Conservation (phyloP, 148 eudicot species). For the Fagopyrum esculentum region DNA sequence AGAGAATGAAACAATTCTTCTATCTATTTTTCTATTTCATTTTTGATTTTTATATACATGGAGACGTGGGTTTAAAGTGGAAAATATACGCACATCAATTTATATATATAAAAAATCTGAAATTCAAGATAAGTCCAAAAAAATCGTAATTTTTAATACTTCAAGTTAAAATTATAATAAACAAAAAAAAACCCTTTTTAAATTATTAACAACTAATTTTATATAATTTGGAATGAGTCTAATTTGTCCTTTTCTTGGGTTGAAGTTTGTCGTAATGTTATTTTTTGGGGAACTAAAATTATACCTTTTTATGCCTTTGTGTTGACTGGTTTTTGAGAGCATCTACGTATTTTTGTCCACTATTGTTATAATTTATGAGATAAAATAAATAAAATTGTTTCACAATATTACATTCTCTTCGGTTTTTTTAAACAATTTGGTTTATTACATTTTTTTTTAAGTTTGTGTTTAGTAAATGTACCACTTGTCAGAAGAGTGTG, state of each 20-base stretch:
- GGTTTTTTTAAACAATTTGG: too few relatives aligned
- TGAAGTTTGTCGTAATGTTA: conserved; percentile 10
- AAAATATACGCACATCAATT: background rate
- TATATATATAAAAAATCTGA: background rate
- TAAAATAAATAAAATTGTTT: background rate
- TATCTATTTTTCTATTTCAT: background rate
- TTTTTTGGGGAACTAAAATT: background rate
- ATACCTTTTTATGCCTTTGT: background rate
- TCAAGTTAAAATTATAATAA: background rate
- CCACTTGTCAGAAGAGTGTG: too few relatives aligned
- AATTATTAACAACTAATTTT: background rate
- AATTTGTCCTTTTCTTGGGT: conserved; percentile 5
- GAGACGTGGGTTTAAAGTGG: background rate
- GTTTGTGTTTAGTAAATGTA: too few relatives aligned
- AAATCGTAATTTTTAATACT: too few relatives aligned
- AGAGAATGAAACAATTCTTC: background rate
- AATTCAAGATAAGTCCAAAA: background rate
- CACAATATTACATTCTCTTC: conserved; percentile 1
- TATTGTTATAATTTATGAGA: background rate
- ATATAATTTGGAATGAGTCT: conserved; percentile 10
- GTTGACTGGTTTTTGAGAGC: conserved; percentile 3
- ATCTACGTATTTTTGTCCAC: background rate
- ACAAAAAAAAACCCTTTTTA: background rate
- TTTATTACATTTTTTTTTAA: too few relatives aligned
- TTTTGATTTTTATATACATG: too few relatives aligned